Evolutionary conservation across 1,139 yeast species (phyloP), one percentile per base, ranked within the genome.

Genomic region (Meyerozyma sp.): DNA sequence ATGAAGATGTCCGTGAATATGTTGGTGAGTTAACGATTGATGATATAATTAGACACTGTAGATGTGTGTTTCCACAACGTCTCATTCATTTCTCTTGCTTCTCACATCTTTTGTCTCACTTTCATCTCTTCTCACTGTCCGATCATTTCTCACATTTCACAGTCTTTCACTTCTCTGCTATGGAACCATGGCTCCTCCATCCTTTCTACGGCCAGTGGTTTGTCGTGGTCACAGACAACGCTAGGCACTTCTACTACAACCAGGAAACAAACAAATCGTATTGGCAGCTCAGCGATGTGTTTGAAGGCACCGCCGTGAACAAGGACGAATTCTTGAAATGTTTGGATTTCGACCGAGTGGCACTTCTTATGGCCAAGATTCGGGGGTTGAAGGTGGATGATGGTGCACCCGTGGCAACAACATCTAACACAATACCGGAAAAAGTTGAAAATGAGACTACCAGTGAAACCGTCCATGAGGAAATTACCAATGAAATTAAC

Each of bases 1-100:
- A 49, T 67, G 53, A 72, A 72, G 52, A 70, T 73, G 69, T 62
- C 72, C 10, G 77, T 73, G n/a, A 65, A 70, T 47, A 72, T 70
- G 75, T 54, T 73, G 45, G 73, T 73, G 16, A 72, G 76, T 46
- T 69, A 47, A 50, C 25, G 34, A 30, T 13, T 30, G 3, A 30
- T 27, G 29, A 27, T 3, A 14, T 11, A 13, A n/a, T 18, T 16
- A 34, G 10, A 11, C 25, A 34, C 3, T 16, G 7, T 6, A 21
- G 16, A 14, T 18, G 2, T 9, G 11, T 35, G 7, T 23, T 20
- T 35, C 27, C n/a, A 8, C 4, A 14, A 8, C 11, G 14, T 18
- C 34, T 14, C 27, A 34, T 37, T 25, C 32, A 13, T 13, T 3
- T 13, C n/a, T 28, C 32, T 21, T 20, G 23, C 4, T 20, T 21